phyloP scores from a whole-genome alignment of 2,329 filamentous ascomycete genomes.

The Stemphylium lycopersici region DNA sequence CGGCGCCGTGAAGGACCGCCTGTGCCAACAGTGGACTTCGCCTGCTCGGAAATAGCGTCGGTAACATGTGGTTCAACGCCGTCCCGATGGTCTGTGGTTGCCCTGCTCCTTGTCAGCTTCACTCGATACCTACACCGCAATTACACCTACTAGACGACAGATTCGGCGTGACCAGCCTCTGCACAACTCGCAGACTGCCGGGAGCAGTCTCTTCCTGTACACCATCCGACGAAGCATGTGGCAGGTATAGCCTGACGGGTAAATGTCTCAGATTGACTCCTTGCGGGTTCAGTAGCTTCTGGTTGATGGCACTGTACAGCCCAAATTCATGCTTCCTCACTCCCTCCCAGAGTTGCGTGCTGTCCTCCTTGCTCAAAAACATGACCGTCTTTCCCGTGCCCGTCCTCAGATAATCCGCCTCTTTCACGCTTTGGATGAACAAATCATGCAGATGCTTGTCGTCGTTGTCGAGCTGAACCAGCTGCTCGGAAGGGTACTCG shows the following conservation, averaged over 20 bases:
- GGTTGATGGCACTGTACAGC: constrained; percentile 76
- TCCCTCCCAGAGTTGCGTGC: constrained; percentile 79
- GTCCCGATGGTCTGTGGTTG: constrained; percentile 75
- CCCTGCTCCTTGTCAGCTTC: constrained; percentile 37
- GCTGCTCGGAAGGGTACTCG: constrained; percentile 63
- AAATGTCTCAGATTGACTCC: constrained; percentile 75
- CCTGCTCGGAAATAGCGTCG: constrained; percentile 83
- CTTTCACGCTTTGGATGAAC: constrained; percentile 73
- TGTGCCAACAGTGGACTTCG: constrained; percentile 83
- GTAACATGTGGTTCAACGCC: constrained; percentile 76
- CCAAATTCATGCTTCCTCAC: constrained; percentile 78
- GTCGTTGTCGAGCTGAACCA: constrained; percentile 62
- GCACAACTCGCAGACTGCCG: constrained; percentile 62
- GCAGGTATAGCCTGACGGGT: constrained; percentile 86
- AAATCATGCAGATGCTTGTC: constrained; percentile 66
- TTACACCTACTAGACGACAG: constrained; percentile 46
- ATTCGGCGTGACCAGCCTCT: constrained; percentile 70
- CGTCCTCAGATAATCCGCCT: constrained; percentile 86
- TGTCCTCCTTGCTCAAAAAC: constrained; percentile 83
- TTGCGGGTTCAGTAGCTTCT: constrained; percentile 73
- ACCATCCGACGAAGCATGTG: constrained; percentile 48
- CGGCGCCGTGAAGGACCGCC: constrained; percentile 83
- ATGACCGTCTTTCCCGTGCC: constrained; percentile 90
- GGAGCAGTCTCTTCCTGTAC: constrained; percentile 33
- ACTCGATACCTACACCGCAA: constrained; percentile 1